Base-by-base conservation (phyloP, 495 filamentous ascomycete genomes). In the Penicillium simplicissimum region DNA sequence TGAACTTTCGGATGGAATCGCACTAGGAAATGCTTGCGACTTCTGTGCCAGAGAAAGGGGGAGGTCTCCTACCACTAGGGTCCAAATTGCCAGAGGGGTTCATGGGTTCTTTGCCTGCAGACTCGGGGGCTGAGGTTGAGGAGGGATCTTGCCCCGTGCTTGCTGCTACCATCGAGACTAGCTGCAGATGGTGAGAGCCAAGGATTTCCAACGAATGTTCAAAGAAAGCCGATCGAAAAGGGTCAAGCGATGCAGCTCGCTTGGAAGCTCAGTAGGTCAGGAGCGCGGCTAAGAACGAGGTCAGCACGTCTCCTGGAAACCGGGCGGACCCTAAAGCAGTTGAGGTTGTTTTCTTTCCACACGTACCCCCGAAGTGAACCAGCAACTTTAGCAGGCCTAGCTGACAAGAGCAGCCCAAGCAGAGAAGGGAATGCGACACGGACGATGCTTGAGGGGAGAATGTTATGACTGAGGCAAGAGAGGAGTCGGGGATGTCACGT, bases 291-390 rank as follows among this genome's bases (percentile, higher is more conserved):
- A 62, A 56, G 60, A 65, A 35, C 52, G 61, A 63, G 48, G 64
- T 64, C 62, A 72, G 69, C 69, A 73, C 49, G 65, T 72, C 75
- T 77, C 75, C 75, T 79, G 72, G 74, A 74, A 74, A 15, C 65
- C 68, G 67, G 65, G 68, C 64, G 60, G 67, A 63, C 58, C 57
- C n/a, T 65, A 62, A 61, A 62, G 47, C 55, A 42, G 62, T 43
- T 17, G 48, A 25, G 28, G 8, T n/a, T 15, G 21, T 17, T 52
- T 23, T 42, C 6, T 2, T 55, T 63, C 48, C 42, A 59, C 60
- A 70, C 65, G 60, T 70, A 70, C 69, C 67, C 6, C 54, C 35
- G 36, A 53, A 63, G 48, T 52, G 43, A 58, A 43, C 60, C 67
- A 65, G 58, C 67, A 59, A 56, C 58, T 55, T 51, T 60, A 59